A percentile compares a stretch with the other conserved stretches of the same genome.
Evolutionary conservation across 495 filamentous ascomycete genomes (phyloP).

Genomic region (Geoglossum glabrum): DNA sequence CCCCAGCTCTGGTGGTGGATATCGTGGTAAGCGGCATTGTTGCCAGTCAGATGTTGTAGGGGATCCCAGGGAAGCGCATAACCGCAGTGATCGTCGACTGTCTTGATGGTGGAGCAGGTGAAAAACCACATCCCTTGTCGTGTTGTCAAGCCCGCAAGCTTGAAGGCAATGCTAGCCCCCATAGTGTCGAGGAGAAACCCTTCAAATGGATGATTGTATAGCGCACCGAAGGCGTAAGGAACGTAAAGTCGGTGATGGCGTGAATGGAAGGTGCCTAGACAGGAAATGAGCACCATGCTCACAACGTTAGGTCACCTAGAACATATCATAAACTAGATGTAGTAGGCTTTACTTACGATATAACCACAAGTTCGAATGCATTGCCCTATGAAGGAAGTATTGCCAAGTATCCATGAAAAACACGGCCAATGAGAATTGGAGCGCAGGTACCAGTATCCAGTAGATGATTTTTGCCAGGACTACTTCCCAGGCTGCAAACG

Average conservation of each 20-base stretch:
- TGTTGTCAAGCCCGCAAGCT: slow-evolving; percentile 51
- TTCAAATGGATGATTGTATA: slow-evolving; percentile 90
- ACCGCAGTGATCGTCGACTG: slow-evolving; percentile 92
- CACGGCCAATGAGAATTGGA: slow-evolving; percentile 56
- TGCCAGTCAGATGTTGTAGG: slow-evolving; percentile 70
- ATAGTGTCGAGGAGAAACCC: slow-evolving; percentile 84
- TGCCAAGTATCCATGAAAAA: slow-evolving; percentile 82
- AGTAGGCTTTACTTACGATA: slow-evolving; percentile 46
- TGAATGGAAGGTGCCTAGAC: slow-evolving; percentile 65
- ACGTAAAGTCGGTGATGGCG: slow-evolving; percentile 92
- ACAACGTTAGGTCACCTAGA: not conserved
- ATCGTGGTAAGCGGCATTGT: slow-evolving; percentile 91
- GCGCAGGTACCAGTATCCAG: slow-evolving; percentile 49
- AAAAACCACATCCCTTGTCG: slow-evolving; percentile 77
- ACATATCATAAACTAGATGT: not conserved
- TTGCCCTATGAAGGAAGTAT: slow-evolving; percentile 83
- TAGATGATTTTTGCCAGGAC: slow-evolving; percentile 53
- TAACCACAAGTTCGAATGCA: slow-evolving; percentile 91
- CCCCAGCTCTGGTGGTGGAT: slow-evolving; percentile 99
- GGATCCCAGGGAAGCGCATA: slow-evolving; percentile 93
- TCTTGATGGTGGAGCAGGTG: slow-evolving; percentile 71
- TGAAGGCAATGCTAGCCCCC: slow-evolving; percentile 64
- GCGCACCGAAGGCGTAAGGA: slow-evolving; percentile 88
- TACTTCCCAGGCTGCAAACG: slow-evolving; percentile 56
- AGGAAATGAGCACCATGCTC: not conserved